phyloP scores from a whole-genome alignment of 2,329 filamentous ascomycete genomes.

The Aspergillus tamarii region DNA sequence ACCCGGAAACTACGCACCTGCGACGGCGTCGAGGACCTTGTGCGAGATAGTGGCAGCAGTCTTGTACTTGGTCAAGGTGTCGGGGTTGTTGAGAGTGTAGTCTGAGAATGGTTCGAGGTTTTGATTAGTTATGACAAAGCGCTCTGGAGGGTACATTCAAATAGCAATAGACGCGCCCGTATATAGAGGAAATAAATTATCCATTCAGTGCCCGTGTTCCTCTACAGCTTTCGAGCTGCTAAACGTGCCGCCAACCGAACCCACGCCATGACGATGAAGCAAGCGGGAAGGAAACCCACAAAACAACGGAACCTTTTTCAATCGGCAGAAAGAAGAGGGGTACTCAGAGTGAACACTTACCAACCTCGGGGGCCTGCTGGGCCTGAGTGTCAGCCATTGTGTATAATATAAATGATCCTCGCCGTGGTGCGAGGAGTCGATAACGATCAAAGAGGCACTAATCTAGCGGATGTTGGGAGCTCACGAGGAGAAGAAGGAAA shows the following conservation, averaged over 20 bases:
- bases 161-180: neutral
- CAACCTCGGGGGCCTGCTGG: conserved; percentile 42
- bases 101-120: conserved; percentile 55
- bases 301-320: conserved; percentile 36
- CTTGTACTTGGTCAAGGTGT: conserved; percentile 99
- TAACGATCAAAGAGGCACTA: conserved; percentile 21
- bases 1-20: conserved; percentile 48
- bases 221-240: conserved; percentile 6
- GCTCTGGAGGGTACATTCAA: neutral
- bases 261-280: conserved; percentile 25
- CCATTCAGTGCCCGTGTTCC: neutral
- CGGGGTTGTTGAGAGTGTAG: conserved; percentile 86
- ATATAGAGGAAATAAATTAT: neutral
- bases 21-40: conserved; percentile 87
- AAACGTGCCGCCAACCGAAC: conserved; percentile 4
- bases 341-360: conserved; percentile 35
- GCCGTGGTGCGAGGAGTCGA: conserved; percentile 23
- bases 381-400: conserved; percentile 41
- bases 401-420: conserved; percentile 30
- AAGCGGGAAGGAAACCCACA: conserved; percentile 34
- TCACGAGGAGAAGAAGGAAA: conserved; percentile 24
- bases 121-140: conserved; percentile 19
- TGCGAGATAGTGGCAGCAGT: conserved; percentile 92
- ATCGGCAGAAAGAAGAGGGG: conserved; percentile 27
- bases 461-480: conserved; percentile 23